Evolutionary conservation across 371 early-diverging fungal genomes (phyloP).

Genomic region (Cokeromyces recurvatus): DNA sequence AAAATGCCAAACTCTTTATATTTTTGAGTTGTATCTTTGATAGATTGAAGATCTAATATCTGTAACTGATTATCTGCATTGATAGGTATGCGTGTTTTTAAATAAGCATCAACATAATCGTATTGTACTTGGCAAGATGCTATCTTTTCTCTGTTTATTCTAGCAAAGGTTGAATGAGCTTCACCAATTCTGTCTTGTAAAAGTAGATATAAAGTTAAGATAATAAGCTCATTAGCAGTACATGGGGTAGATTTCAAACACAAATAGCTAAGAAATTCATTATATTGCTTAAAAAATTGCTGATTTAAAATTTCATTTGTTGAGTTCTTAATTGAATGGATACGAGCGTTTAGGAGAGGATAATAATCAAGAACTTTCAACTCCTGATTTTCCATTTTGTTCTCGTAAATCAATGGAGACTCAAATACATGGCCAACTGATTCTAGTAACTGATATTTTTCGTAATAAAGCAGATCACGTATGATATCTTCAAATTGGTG

Average conservation of each 20-base stretch:
- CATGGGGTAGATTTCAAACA: constrained; percentile 20
- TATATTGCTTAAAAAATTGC: constrained; percentile 40
- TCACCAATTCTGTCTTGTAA: constrained; percentile 55
- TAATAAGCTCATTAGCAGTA: constrained; percentile 29
- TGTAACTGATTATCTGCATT: constrained; percentile 1
- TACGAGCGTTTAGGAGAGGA: constrained; percentile 48
- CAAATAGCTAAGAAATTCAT: constrained; percentile 36
- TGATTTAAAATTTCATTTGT: constrained; percentile 33
- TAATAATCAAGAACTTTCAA: constrained; percentile 40
- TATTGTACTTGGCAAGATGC: constrained; percentile 30
- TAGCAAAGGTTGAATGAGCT: constrained; percentile 28
- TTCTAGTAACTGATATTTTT: constrained; percentile 9
- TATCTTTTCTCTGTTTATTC: constrained; percentile 3
- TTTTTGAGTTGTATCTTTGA: constrained; percentile 29
- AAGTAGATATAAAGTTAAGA: constrained; percentile 41
- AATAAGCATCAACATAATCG: constrained; percentile 51
- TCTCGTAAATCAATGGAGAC: constrained; percentile 28
- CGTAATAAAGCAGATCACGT: constrained; percentile 17
- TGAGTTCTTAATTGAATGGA: constrained; percentile 13
- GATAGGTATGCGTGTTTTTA: constrained; percentile 41
- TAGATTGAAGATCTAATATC: constrained; percentile 26
- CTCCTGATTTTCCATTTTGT: constrained; percentile 1
- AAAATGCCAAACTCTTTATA: constrained; percentile 38
- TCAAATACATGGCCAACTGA: constrained; percentile 35
- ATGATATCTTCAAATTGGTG: constrained; percentile 28